Evolutionary conservation across 169 alveolate genomes (phyloP).

Genomic region (Cardiosporidium cionae): DNA sequence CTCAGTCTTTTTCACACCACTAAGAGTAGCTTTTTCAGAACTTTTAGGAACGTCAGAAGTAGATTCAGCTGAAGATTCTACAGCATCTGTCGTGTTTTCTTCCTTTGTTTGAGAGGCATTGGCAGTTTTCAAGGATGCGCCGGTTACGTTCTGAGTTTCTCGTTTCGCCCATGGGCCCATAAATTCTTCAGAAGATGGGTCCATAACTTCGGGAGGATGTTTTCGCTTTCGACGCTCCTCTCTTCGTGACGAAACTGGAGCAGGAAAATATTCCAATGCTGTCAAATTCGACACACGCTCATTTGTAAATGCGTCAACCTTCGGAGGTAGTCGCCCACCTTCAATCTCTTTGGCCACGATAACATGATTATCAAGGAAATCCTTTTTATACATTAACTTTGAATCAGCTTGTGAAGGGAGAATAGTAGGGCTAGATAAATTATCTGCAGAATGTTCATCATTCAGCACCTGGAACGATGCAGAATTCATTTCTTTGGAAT

Average conservation of each 20-base stretch:
- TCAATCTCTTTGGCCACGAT: background rate
- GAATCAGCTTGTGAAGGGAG: too few species aligned
- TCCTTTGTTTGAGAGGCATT: background rate
- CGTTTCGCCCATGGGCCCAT: conserved; percentile 37
- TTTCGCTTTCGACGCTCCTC: background rate
- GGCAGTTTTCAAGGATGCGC: background rate
- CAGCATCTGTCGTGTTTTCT: background rate
- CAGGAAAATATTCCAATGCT: too few species aligned
- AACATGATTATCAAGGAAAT: too few species aligned
- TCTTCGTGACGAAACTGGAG: too few species aligned
- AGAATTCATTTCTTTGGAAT: background rate
- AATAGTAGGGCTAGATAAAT: too few species aligned
- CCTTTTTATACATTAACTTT: too few species aligned
- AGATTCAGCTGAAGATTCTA: background rate
- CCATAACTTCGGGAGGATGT: background rate
- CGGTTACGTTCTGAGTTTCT: background rate
- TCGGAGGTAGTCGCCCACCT: background rate
- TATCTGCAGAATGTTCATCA: too few species aligned
- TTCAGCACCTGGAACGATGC: too few species aligned
- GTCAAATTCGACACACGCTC: background rate
- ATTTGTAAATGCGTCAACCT: background rate
- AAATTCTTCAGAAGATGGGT: conserved; percentile 19
- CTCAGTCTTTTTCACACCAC: background rate
- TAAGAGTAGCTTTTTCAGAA: background rate
- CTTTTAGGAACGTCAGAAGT: background rate